Percentiles rank a stretch among this genome's conserved stretches.
phyloP scores from a whole-genome alignment of 495 filamentous ascomycete genomes.

The Lineolata rhizophorae region DNA sequence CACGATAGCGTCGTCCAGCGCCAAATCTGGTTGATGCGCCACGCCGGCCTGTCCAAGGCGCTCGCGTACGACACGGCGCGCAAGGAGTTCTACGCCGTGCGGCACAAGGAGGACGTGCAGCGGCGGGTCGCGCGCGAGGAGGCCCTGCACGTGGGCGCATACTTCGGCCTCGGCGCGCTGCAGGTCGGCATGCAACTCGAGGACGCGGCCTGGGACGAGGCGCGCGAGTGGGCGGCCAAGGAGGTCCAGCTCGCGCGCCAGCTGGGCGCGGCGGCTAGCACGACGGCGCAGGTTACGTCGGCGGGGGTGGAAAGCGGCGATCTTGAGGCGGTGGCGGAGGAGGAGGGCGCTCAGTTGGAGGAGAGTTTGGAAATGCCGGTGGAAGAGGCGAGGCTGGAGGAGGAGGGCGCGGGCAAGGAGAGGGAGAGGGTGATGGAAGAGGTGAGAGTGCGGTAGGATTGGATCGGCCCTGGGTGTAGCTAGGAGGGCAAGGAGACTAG shows the following conservation, averaged over 20 bases:
- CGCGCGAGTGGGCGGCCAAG: conserved; percentile 58
- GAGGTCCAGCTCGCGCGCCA: conserved; percentile 25
- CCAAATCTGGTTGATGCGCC: conserved; percentile 57
- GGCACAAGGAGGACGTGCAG: conserved; percentile 65
- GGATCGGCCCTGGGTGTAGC: too few species aligned
- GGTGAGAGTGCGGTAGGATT: too few species aligned
- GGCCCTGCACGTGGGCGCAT: conserved; percentile 61
- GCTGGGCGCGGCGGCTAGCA: too few species aligned
- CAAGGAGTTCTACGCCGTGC: conserved; percentile 71
- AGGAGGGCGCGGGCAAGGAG: too few species aligned
- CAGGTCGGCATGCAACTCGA: conserved; percentile 70
- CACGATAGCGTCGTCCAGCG: conserved; percentile 95
- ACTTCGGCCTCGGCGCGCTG: conserved; percentile 53
- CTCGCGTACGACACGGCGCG: conserved; percentile 74
- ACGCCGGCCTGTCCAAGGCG: conserved; percentile 33
- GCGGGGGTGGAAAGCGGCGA: too few species aligned
- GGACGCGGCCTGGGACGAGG: conserved; percentile 49
- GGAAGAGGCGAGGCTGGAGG: too few species aligned
- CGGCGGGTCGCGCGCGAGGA: conserved; percentile 73
- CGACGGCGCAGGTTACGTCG: too few species aligned
- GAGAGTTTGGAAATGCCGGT: too few species aligned
- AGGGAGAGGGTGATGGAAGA: too few species aligned
- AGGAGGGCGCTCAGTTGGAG: too few species aligned
- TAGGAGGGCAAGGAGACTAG: too few species aligned
- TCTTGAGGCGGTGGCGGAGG: too few species aligned